Conservation (phyloP, 164 flowering plant species). For the Nymphaea thermarum region DNA sequence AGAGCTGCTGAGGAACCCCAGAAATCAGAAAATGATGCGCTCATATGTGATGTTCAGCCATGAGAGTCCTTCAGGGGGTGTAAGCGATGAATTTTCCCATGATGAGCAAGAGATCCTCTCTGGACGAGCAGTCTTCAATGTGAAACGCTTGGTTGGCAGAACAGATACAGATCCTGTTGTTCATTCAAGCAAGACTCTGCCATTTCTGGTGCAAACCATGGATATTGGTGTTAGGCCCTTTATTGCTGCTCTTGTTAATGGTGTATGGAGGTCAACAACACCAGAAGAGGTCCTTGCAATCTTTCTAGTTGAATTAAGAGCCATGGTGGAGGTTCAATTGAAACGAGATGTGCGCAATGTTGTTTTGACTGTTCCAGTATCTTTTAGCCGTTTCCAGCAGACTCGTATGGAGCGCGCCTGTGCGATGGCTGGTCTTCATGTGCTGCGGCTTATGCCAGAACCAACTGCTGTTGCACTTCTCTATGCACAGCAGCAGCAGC, state of each 20-base stretch:
- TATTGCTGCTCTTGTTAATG: constrained; percentile 78
- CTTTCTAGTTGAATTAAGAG: constrained; percentile 58
- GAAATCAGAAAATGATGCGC: constrained; percentile 55
- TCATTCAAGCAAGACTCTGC: constrained; percentile 64
- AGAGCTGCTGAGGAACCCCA: constrained; percentile 55
- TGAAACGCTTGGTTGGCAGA: constrained; percentile 80
- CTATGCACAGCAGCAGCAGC: constrained; percentile 75
- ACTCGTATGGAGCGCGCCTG: constrained; percentile 81
- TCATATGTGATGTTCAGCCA: constrained; percentile 69
- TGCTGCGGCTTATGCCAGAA: constrained; percentile 84
- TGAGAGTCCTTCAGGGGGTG: constrained; percentile 63
- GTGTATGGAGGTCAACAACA: constrained; percentile 78
- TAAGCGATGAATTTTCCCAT: constrained; percentile 34
- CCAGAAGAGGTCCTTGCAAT: constrained; percentile 90
- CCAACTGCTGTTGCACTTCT: constrained; percentile 86
- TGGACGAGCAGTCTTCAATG: constrained; percentile 81
- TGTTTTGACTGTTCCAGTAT: constrained; percentile 70
- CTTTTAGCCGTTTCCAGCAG: constrained; percentile 80
- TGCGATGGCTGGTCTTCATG: constrained; percentile 94
- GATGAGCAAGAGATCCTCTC: constrained; percentile 57
- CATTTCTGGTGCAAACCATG: constrained; percentile 75
- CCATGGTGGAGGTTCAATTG: constrained; percentile 60
- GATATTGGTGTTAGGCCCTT: constrained; percentile 79
- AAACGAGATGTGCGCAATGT: constrained; percentile 54
- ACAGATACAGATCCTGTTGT: constrained; percentile 88